Conservation (phyloP, 2,329 filamentous ascomycete species). For the Elsinoe necatrix region DNA sequence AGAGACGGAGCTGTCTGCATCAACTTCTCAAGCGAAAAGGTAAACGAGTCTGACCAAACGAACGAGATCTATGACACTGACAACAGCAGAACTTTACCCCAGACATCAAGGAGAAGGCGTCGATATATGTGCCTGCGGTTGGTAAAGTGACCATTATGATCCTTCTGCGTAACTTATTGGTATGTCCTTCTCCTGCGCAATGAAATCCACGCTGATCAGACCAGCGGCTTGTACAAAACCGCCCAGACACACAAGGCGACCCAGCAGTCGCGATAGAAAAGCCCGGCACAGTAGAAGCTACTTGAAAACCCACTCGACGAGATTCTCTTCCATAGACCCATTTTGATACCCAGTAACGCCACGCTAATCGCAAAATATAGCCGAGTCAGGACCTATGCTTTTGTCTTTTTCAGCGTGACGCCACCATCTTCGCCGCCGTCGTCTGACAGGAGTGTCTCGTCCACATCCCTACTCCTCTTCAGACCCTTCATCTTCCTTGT, state of each 20-base stretch:
- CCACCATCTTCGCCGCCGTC: conserved; percentile 18
- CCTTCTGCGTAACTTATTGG: conserved; percentile 77
- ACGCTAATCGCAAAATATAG: conserved; percentile 16
- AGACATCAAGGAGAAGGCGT: conserved; percentile 87
- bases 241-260: conserved; percentile 28
- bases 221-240: conserved; percentile 39
- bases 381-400: conserved; percentile 6
- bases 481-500: conserved; percentile 99
- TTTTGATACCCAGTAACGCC: conserved; percentile 19
- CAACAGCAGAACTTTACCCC: conserved; percentile 66
- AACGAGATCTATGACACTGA: neutral
- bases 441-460: conserved; percentile 34
- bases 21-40: conserved; percentile 91
- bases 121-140: conserved; percentile 93
- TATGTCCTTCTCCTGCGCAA: conserved; percentile 40
- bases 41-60: conserved; percentile 26
- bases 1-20: conserved; percentile 94
- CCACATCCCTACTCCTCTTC: conserved; percentile 64
- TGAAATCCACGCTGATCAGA: conserved; percentile 21
- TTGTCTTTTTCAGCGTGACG: conserved; percentile 19
- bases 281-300: conserved; percentile 19
- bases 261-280: conserved; percentile 21
- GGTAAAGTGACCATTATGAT: conserved; percentile 97
- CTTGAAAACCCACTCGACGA: neutral
- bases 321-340: conserved; percentile 8